These are phyloP conservation scores for Plasmodium knowlesi DNA, from an alignment of 169 alveolate species.

Conservation along the genomic window DNA sequence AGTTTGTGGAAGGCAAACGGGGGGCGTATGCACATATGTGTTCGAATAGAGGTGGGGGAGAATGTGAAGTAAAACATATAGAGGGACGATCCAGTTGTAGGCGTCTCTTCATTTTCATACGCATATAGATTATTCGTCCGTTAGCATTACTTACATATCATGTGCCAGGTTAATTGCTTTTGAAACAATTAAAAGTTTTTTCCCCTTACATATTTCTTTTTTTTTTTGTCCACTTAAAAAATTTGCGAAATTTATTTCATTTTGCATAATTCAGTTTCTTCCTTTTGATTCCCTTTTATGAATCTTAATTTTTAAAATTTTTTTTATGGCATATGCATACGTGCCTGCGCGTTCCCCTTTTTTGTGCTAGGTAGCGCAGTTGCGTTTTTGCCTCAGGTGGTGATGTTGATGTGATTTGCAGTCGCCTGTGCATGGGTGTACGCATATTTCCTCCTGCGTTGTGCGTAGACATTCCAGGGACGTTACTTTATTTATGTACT, in stretches of 20 bases:
- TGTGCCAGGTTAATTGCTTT: neutral
- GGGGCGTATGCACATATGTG: neutral
- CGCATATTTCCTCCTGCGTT: neutral
- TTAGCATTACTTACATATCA: neutral
- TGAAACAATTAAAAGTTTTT: neutral
- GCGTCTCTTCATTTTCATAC: neutral
- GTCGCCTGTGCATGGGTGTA: neutral
- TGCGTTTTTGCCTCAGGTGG: neutral
- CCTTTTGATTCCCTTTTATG: neutral
- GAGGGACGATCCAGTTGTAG: neutral
- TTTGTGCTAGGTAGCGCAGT: neutral
- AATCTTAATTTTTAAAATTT: constrained; percentile 9
- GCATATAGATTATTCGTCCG: neutral
- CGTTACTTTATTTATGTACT: neutral
- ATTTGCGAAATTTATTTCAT: neutral
- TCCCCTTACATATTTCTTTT: neutral
- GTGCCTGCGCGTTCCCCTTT: neutral
- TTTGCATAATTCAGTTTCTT: neutral
- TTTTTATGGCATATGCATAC: neutral
- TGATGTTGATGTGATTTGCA: neutral
- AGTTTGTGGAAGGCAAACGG: neutral
- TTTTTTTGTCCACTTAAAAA: constrained; percentile 12
- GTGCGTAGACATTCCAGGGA: neutral
- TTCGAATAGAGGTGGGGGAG: neutral
- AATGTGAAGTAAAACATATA: neutral